Base-by-base conservation (phyloP, 139 green algal genomes). In the Eudorina sp. region DNA sequence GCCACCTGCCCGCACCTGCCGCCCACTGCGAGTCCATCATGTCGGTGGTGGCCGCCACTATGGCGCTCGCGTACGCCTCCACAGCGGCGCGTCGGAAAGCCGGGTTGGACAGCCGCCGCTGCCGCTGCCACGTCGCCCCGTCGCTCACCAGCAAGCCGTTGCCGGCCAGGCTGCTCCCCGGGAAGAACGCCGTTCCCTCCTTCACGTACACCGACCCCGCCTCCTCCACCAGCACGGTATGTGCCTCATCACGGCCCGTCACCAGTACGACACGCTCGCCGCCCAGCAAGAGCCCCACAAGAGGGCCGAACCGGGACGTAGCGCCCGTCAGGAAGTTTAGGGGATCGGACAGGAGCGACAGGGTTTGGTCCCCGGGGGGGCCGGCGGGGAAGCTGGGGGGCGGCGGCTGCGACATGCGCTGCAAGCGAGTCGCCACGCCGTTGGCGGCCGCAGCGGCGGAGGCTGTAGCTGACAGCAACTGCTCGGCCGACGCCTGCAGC, bases 121-220 rank as follows among this genome's bases (percentile, higher is more conserved):
- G 97, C 34, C 95, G 88, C 68, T 84, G 81, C 96, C 96, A 98
- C 25, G 94, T 38, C 1, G 95, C 92, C 4, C 97, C 97, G 86
- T 99, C 97, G 79, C 90, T 95, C 38, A 97, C 95, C 18, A 98
- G 89, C 89, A 98, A 90, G 2, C 96, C 95, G 82, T 98, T 95
- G 46, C 97, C 97, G 3, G 97, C 93, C 51, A 98, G 90, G 68
- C 88, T 94, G 88, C 89, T 95, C 41, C 95, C 95, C 0, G 97
- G 97, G 85, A 99, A 98, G 84, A 99, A 98, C 0, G 96, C 97
- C 23, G 97, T 99, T 31, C 97, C 97, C 23, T 95, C 85, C 92
- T 96, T 94, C 18, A 92, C 48, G 73, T 92, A 94, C 53, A 91
- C 85, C 6, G 45, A 31, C 27, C 58, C 73, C 41, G 74, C 70